These are phyloP conservation scores for Phytophthora pistaciae DNA, from an alignment of 352 stramenopile genomes.

Conservation along the genomic window DNA sequence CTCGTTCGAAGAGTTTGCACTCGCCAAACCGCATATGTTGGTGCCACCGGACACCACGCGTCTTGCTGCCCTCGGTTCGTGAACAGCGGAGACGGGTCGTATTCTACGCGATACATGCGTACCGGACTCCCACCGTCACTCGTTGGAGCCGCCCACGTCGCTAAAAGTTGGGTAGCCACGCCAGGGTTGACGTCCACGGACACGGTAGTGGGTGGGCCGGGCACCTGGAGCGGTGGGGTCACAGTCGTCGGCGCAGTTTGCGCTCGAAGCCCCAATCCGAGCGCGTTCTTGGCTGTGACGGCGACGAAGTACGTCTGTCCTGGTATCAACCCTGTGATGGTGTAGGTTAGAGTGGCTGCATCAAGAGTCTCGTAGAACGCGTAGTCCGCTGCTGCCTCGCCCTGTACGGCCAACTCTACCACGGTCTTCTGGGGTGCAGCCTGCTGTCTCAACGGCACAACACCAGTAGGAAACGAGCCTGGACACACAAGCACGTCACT, in stretches of 20 bases:
- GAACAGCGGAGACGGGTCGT: slow-evolving; percentile 76
- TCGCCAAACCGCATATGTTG: slow-evolving; percentile 67
- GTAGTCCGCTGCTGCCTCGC: slow-evolving; percentile 73
- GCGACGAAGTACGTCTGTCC: slow-evolving; percentile 88
- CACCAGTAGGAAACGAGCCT: slow-evolving; percentile 48
- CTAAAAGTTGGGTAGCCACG: slow-evolving; percentile 75
- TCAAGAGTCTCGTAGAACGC: slow-evolving; percentile 77
- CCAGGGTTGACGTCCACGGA: slow-evolving; percentile 78
- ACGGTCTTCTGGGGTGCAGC: slow-evolving; percentile 15
- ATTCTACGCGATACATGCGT: slow-evolving; percentile 85
- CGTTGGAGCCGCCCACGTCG: slow-evolving; percentile 53
- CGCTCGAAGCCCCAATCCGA: slow-evolving; percentile 61
- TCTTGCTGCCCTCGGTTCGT: slow-evolving; percentile 69
- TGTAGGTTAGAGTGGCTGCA: slow-evolving; percentile 66
- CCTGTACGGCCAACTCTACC: slow-evolving; percentile 27
- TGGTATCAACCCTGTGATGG: slow-evolving; percentile 70
- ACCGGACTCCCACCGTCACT: slow-evolving; percentile 71
- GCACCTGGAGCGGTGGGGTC: slow-evolving; percentile 79
- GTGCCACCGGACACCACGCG: slow-evolving; percentile 68
- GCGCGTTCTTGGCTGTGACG: slow-evolving; percentile 90
- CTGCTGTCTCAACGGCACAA: slow-evolving; percentile 17
- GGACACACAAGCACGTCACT: slow-evolving; percentile 42
- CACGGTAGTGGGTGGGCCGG: slow-evolving; percentile 74
- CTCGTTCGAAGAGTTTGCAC: slow-evolving; percentile 46
- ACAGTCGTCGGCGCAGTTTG: slow-evolving; percentile 54